Conservation (phyloP, 164 flowering plant genomes). For the Santalum album region DNA sequence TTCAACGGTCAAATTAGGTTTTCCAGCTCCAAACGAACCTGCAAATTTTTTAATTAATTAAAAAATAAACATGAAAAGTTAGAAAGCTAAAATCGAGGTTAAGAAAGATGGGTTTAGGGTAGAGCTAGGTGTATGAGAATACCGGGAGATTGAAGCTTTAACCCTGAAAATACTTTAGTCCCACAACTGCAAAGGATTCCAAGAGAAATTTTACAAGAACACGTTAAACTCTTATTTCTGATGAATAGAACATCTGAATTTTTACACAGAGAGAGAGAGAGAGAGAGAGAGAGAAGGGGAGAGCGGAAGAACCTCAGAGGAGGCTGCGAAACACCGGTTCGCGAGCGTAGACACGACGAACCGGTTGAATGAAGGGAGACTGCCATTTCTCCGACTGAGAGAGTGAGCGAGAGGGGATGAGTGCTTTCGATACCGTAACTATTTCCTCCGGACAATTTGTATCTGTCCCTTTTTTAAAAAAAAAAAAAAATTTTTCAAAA, state of each 20-base stretch:
- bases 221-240: neutral
- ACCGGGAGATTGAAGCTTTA: slow-evolving; percentile 54
- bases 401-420: slow-evolving; percentile 3
- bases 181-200: slow-evolving; percentile 24
- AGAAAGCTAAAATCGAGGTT: neutral
- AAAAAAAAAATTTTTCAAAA: no score
- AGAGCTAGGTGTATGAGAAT: slow-evolving; percentile 4
- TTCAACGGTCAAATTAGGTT: slow-evolving; percentile 38
- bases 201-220: neutral
- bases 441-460: no score
- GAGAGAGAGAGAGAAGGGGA: neutral
- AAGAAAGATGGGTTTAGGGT: neutral
- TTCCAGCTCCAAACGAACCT: slow-evolving; percentile 35
- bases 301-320: slow-evolving; percentile 26
- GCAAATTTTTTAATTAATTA: neutral
- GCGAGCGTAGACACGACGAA: slow-evolving; percentile 23
- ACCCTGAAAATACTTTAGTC: slow-evolving; percentile 46
- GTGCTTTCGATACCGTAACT: neutral
- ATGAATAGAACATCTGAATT: neutral
- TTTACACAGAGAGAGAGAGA: neutral
- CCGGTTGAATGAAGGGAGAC: slow-evolving; percentile 24
- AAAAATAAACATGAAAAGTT: neutral
- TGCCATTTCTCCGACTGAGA: slow-evolving; percentile 18
- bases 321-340: slow-evolving; percentile 19
- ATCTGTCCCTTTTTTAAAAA: no score